These are phyloP conservation scores for Lactarius akahatsu DNA, from an alignment of 768 basidiomycete genomes.

Conservation along the genomic window DNA sequence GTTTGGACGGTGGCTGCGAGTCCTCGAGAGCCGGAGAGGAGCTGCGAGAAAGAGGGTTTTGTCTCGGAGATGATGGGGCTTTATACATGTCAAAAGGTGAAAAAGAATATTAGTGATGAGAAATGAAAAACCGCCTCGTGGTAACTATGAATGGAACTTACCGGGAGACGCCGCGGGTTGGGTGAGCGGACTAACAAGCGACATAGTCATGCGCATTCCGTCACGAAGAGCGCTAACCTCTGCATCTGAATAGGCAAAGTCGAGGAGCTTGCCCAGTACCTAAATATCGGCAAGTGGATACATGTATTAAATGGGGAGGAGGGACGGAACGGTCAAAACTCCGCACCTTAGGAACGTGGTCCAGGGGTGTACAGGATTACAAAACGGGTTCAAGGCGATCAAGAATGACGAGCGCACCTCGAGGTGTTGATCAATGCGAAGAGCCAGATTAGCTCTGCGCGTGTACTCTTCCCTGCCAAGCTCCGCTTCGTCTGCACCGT, in stretches of 20 bases:
- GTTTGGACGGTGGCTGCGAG: constrained; percentile 49
- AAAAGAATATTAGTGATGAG: constrained; percentile 26
- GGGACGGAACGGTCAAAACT: constrained; percentile 26
- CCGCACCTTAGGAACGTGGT: constrained; percentile 26
- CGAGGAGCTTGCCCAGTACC: constrained; percentile 75
- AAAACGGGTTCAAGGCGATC: constrained; percentile 5
- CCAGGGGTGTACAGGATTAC: constrained; percentile 8
- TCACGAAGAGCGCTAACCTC: constrained; percentile 66
- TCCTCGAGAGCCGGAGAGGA: constrained; percentile 55
- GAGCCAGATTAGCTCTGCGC: constrained; percentile 72
- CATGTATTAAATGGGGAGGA: constrained; percentile 8
- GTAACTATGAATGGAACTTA: constrained; percentile 35
- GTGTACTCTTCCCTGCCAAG: constrained; percentile 63
- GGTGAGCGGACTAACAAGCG: constrained; percentile 49
- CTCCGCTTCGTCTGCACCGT: constrained; percentile 60
- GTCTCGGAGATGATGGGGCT: constrained; percentile 36
- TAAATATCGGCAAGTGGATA: constrained; percentile 35
- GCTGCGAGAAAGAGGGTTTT: constrained; percentile 20
- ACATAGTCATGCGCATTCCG: constrained; percentile 61
- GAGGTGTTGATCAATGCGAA: constrained; percentile 77
- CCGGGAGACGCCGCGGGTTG: constrained; percentile 53
- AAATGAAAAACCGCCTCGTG: constrained; percentile 29
- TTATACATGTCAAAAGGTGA: constrained; percentile 29
- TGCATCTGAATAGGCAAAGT: constrained; percentile 74
- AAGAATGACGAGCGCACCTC: constrained; percentile 52